Percentiles rank a stretch among this genome's conserved stretches.
These are phyloP conservation scores for Hirschfeldia incana DNA, from an alignment of 345 rosid species.

Conservation along the genomic window DNA sequence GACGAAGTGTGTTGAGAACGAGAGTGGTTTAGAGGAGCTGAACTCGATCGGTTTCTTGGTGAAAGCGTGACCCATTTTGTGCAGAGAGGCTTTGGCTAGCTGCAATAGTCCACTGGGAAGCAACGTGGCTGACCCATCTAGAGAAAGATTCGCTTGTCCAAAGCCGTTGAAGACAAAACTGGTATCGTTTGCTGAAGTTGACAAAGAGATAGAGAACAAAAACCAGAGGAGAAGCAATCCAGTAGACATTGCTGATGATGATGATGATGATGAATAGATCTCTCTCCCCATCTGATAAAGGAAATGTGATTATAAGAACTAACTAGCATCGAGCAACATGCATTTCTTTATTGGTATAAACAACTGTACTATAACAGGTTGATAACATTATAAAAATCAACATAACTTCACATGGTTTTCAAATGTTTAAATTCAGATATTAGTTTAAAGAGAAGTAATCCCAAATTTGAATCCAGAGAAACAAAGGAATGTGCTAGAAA, in stretches of 20 bases:
- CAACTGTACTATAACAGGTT: neutral
- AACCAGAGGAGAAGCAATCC: conserved; percentile 17
- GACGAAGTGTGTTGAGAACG: conserved; percentile 47
- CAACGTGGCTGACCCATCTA: conserved; percentile 27
- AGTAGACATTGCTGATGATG: conserved; percentile 7
- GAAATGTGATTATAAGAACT: neutral
- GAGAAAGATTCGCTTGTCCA: conserved; percentile 24
- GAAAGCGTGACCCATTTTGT: conserved; percentile 72
- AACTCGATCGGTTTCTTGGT: conserved; percentile 51
- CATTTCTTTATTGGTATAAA: neutral
- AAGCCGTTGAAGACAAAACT: conserved; percentile 33
- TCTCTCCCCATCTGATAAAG: neutral
- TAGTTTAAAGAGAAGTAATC: conserved; percentile 9
- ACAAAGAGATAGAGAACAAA: conserved; percentile 12
- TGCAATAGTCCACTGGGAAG: conserved; percentile 51
- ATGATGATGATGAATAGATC: neutral
- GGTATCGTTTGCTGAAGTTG: conserved; percentile 15
- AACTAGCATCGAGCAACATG: neutral
- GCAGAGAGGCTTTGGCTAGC: conserved; percentile 50
- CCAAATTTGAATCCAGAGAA: neutral
- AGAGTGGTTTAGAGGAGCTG: conserved; percentile 28
- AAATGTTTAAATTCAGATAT: conserved; percentile 22
- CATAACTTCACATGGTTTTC: conserved; percentile 18
- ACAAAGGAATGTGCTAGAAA: conserved; percentile 3
- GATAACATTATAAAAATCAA: conserved; percentile 4